Evolutionary conservation across 2,329 filamentous ascomycete species (phyloP).

Genomic region (Rhynchosporium agropyri): DNA sequence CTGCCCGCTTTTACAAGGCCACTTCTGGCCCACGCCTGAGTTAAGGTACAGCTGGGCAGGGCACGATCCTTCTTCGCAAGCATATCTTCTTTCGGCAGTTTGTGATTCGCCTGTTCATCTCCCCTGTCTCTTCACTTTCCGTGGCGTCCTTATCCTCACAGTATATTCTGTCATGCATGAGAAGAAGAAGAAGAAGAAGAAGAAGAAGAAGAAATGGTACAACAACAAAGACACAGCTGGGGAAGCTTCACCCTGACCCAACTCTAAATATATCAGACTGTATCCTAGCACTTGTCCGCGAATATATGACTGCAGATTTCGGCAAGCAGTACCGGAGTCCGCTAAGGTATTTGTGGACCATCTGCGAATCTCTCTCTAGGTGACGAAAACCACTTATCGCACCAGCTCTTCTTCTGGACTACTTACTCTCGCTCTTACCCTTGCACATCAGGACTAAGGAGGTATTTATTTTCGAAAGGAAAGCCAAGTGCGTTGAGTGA

Average conservation of each 20-base stretch:
- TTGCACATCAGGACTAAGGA: too few species aligned
- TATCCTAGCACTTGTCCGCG: slow-evolving; percentile 8
- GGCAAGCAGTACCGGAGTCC: slow-evolving; percentile 5
- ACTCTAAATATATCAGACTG: slow-evolving; percentile 10
- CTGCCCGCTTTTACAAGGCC: too few species aligned
- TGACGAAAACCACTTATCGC: too few species aligned
- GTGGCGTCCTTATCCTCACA: not conserved
- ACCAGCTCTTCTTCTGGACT: too few species aligned
- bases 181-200: not conserved
- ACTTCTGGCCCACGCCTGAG: not conserved
- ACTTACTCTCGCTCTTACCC: too few species aligned
- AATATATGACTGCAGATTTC: slow-evolving; percentile 6
- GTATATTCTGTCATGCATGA: slow-evolving; percentile 1
- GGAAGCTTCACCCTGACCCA: slow-evolving; percentile 13
- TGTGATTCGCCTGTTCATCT: not conserved
- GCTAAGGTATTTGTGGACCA: not conserved
- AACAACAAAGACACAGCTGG: not conserved
- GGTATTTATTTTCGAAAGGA: too few species aligned
- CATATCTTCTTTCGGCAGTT: slow-evolving; percentile 8
- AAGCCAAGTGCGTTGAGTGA: too few species aligned
- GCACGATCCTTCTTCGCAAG: slow-evolving; percentile 7
- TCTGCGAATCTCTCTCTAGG: not conserved
- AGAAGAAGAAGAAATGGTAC: not conserved
- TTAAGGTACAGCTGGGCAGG: not conserved
- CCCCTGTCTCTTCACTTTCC: not conserved